Evolutionary conservation across 2,329 filamentous ascomycete species (phyloP).

Genomic region (Ophiosphaerella korrae): DNA sequence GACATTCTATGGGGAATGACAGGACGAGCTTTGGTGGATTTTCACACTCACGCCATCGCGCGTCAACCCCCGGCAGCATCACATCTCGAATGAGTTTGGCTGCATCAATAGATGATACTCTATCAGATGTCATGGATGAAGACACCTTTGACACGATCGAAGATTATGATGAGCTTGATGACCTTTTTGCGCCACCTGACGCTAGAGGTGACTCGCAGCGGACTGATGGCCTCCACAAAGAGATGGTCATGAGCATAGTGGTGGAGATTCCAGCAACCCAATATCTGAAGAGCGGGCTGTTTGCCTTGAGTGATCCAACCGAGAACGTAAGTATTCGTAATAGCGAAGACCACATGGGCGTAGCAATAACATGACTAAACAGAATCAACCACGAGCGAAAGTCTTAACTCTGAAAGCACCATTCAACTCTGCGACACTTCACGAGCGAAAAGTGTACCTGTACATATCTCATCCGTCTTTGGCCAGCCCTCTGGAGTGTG

Average conservation of each 20-base stretch:
- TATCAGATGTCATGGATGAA: constrained; percentile 47
- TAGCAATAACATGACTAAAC: neutral
- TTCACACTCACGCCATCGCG: constrained; percentile 53
- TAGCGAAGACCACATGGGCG: neutral
- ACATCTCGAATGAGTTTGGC: constrained; percentile 46
- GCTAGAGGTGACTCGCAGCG: constrained; percentile 35
- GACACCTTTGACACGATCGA: constrained; percentile 47
- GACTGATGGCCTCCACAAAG: constrained; percentile 46
- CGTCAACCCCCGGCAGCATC: constrained; percentile 60
- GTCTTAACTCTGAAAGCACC: constrained; percentile 40
- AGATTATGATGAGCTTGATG: constrained; percentile 47
- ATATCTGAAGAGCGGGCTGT: constrained; percentile 35
- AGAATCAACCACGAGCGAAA: constrained; percentile 24
- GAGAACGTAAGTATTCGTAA: constrained; percentile 17
- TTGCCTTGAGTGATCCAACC: constrained; percentile 26
- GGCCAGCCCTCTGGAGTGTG: constrained; percentile 42
- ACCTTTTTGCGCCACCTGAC: constrained; percentile 43
- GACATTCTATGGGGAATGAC: constrained; percentile 74
- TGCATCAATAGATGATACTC: constrained; percentile 44
- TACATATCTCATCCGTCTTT: constrained; percentile 45
- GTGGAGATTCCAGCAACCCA: constrained; percentile 39
- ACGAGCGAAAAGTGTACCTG: constrained; percentile 45
- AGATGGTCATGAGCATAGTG: constrained; percentile 45
- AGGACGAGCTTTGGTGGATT: constrained; percentile 64
- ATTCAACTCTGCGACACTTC: constrained; percentile 43